Evolutionary conservation across 345 rosid genomes (phyloP).

Genomic region (Boechera divaricarpa): DNA sequence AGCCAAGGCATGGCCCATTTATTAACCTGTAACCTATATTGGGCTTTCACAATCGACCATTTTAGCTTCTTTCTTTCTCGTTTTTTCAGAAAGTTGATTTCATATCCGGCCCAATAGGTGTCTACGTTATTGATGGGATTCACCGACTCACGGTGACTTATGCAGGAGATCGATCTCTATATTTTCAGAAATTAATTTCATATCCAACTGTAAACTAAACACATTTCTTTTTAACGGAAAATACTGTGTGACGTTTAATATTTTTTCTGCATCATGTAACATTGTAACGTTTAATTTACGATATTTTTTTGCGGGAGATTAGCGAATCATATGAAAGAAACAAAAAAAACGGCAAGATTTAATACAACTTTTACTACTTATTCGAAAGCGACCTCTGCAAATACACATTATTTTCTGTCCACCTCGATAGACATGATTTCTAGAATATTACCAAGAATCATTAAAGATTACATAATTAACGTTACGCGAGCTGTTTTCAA

Average conservation of each 20-base stretch:
- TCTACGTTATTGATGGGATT: background rate
- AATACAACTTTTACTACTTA: background rate
- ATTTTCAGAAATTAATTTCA: background rate
- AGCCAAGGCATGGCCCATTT: background rate
- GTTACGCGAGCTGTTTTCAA: slow-evolving; percentile 11
- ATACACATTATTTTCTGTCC: background rate
- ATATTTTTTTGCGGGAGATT: background rate
- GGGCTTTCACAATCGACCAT: background rate
- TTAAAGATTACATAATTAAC: background rate
- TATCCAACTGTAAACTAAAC: background rate
- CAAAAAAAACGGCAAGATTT: background rate
- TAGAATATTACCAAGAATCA: background rate
- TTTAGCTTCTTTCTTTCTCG: background rate
- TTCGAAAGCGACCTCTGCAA: background rate
- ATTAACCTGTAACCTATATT: background rate
- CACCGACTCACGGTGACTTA: background rate
- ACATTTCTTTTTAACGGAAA: background rate
- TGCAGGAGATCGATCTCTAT: background rate
- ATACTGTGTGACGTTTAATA: background rate
- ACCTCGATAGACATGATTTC: background rate
- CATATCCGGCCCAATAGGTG: background rate
- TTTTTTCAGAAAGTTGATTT: background rate
- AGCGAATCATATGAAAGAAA: slow-evolving; percentile 5
- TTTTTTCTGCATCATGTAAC: no score
- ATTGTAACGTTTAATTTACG: background rate